A percentile compares a stretch with the other conserved stretches of the same genome.
Evolutionary conservation across 139 green algal species (phyloP).

Genomic region (Chlamydomonas eustigma): DNA sequence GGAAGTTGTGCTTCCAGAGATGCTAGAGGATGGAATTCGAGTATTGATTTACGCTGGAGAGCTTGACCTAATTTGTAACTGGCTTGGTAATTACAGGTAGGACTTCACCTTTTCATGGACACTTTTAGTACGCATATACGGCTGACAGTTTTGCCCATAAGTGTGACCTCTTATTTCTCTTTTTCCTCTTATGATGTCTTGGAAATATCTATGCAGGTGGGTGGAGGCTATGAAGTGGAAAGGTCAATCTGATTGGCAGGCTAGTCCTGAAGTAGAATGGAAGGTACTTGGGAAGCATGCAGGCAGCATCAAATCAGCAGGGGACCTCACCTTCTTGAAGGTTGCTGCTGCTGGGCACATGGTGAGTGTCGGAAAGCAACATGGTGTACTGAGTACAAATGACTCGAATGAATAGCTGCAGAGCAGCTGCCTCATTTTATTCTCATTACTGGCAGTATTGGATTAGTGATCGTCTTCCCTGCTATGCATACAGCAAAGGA

Average conservation of each 20-base stretch:
- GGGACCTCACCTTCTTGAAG: constrained; percentile 68
- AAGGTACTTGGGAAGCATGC: constrained; percentile 18
- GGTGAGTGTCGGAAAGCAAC: too few species aligned
- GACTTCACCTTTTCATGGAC: not conserved
- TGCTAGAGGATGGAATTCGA: constrained; percentile 68
- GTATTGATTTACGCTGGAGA: constrained; percentile 78
- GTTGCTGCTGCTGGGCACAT: constrained; percentile 59
- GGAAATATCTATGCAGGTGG: constrained; percentile 44
- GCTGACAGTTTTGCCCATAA: not conserved
- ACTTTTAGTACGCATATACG: too few species aligned
- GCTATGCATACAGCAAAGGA: too few species aligned
- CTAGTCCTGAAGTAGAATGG: not conserved
- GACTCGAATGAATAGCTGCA: too few species aligned
- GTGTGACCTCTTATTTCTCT: not conserved
- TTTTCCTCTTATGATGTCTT: not conserved
- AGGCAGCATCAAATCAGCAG: constrained; percentile 48
- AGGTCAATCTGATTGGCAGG: constrained; percentile 28
- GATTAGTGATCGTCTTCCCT: too few species aligned
- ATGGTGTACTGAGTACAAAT: too few species aligned
- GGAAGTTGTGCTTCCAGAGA: constrained; percentile 10
- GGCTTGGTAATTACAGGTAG: constrained; percentile 6
- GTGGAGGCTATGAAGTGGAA: constrained; percentile 63
- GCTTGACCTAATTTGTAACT: constrained; percentile 84
- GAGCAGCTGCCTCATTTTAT: too few species aligned
- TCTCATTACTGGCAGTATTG: too few species aligned